These are phyloP conservation scores for Cyclospora cayetanensis DNA, from an alignment of 169 alveolate species.

Conservation along the genomic window DNA sequence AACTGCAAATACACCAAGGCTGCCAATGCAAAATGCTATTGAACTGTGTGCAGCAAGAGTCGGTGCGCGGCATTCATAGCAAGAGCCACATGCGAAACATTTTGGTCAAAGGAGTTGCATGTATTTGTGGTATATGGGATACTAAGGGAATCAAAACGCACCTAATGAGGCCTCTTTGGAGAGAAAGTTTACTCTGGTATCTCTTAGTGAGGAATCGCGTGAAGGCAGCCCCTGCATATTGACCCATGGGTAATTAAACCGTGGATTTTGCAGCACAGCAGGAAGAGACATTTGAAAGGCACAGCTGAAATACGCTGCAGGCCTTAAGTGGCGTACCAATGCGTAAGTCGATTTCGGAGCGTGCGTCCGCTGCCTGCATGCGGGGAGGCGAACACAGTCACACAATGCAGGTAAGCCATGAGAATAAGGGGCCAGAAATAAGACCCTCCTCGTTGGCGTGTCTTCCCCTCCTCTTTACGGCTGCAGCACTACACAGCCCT, in stretches of 20 bases:
- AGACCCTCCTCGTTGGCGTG: too few relatives aligned
- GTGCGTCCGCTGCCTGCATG: slow-evolving; percentile 90
- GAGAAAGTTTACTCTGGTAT: slow-evolving; percentile 75
- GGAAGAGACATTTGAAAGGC: too few relatives aligned
- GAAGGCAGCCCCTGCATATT: slow-evolving; percentile 86
- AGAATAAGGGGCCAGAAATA: too few relatives aligned
- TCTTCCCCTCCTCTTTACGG: too few relatives aligned
- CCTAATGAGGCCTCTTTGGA: slow-evolving; percentile 62
- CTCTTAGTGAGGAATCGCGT: slow-evolving; percentile 92
- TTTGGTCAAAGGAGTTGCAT: neutral
- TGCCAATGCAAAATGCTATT: neutral
- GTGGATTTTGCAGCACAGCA: too few relatives aligned
- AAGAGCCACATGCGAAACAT: neutral
- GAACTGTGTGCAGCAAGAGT: too few relatives aligned
- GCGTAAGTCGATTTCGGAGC: slow-evolving; percentile 94
- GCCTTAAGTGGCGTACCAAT: slow-evolving; percentile 90
- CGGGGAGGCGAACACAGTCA: neutral
- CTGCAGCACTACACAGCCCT: neutral
- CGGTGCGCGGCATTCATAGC: too few relatives aligned
- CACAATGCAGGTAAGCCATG: too few relatives aligned
- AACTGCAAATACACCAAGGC: slow-evolving; percentile 80
- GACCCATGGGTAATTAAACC: too few relatives aligned
- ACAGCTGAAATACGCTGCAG: neutral
- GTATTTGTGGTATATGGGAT: too few relatives aligned
- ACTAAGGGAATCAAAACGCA: neutral